Evolutionary conservation across 2,329 filamentous ascomycete species (phyloP).

Genomic region (Herpomyces periplanetae): DNA sequence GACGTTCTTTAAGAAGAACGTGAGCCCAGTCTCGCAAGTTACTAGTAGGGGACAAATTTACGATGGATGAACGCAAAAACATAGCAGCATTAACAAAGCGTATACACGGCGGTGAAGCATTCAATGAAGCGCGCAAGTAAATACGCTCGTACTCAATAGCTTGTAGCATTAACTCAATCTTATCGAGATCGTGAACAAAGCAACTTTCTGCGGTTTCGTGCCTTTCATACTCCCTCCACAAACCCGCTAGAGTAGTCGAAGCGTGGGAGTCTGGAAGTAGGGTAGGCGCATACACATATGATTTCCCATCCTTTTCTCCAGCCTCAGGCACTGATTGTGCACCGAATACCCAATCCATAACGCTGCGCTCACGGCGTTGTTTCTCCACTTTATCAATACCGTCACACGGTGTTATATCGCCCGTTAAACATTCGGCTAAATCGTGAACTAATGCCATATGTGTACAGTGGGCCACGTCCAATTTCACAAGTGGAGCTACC

Average conservation of each 20-base stretch:
- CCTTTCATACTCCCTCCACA: slow-evolving; percentile 92
- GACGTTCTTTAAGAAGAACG: too few species aligned
- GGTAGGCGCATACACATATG: too few species aligned
- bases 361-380: slow-evolving; percentile 40
- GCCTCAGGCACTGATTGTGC: slow-evolving; percentile 28
- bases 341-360: slow-evolving; percentile 70
- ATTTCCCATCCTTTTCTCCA: too few species aligned
- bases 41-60: too few species aligned
- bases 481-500: slow-evolving; percentile 25
- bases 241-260: too few species aligned
- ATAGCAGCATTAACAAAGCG: too few species aligned
- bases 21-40: too few species aligned
- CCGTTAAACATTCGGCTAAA: slow-evolving; percentile 79
- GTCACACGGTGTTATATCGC: slow-evolving; percentile 83
- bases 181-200: slow-evolving; percentile 88
- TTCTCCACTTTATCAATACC: slow-evolving; percentile 55
- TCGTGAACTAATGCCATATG: slow-evolving; percentile 90
- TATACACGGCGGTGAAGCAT: too few species aligned
- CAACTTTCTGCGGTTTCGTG: slow-evolving; percentile 39
- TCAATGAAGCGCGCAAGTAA: too few species aligned
- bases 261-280: too few species aligned
- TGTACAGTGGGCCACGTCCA: slow-evolving; percentile 50
- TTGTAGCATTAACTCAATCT: slow-evolving; percentile 72
- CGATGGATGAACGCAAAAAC: too few species aligned
- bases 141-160: slow-evolving; percentile 81